Percentiles rank a stretch among this genome's conserved stretches.
Evolutionary conservation across 257 asterid species (phyloP).

Genomic region (Gentiana straminea): DNA sequence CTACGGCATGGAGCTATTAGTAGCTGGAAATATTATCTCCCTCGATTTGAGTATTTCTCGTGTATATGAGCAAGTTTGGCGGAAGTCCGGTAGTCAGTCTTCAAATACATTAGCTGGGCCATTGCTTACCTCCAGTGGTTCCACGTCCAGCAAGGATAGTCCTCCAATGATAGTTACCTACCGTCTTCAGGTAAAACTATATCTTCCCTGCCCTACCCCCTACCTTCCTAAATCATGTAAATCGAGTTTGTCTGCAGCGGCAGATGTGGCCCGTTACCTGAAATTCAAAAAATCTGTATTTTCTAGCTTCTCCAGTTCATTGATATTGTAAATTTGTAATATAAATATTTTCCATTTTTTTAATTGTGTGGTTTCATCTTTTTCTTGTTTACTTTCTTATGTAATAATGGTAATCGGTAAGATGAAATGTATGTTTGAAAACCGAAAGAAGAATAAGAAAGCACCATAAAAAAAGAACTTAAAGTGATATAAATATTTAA

Average conservation of each 20-base stretch:
- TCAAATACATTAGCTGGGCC: slow-evolving; percentile 57
- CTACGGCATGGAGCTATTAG: slow-evolving; percentile 94
- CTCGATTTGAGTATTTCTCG: slow-evolving; percentile 89
- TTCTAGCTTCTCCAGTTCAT: too few relatives aligned
- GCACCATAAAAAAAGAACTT: too few relatives aligned
- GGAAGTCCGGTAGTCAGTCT: slow-evolving; percentile 72
- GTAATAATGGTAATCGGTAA: too few relatives aligned
- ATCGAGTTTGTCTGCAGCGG: background rate
- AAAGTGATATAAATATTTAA: too few relatives aligned
- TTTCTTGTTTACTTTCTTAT: too few relatives aligned
- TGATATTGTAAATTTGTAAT: too few relatives aligned
- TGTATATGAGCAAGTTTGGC: slow-evolving; percentile 98
- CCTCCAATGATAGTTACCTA: slow-evolving; percentile 98
- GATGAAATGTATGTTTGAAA: too few relatives aligned
- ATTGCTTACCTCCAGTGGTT: slow-evolving; percentile 53
- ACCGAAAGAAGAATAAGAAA: too few relatives aligned
- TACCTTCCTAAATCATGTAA: slow-evolving; percentile 2
- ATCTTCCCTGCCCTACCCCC: slow-evolving; percentile 2
- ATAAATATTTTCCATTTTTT: too few relatives aligned
- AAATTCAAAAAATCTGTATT: too few relatives aligned
- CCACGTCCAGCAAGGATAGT: slow-evolving; percentile 63
- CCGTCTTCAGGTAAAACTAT: slow-evolving; percentile 74
- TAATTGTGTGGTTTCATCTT: too few relatives aligned
- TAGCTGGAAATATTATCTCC: slow-evolving; percentile 91
- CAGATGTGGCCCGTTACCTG: background rate